Conservation (phyloP, 768 basidiomycete genomes). For the Suillus weaverae region DNA sequence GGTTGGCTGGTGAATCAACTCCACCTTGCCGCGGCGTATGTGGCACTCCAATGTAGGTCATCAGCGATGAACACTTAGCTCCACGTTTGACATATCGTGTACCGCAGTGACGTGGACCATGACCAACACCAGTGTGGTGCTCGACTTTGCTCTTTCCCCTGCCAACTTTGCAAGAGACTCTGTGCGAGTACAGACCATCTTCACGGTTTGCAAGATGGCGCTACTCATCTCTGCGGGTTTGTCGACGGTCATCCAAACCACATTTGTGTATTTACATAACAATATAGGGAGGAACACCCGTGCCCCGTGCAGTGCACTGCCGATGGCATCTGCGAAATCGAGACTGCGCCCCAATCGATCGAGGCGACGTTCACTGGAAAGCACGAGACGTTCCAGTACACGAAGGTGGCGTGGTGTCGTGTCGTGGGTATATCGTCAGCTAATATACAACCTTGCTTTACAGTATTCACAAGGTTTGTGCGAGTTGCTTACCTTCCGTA, state of each 20-base stretch:
- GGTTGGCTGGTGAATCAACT: conserved; percentile 25
- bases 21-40: conserved; percentile 47
- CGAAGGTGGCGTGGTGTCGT: conserved; percentile 44
- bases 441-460: neutral
- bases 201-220: conserved; percentile 44
- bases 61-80: neutral
- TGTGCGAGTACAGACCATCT: conserved; percentile 52
- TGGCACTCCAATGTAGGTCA: conserved; percentile 39
- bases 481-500: neutral
- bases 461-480: conserved; percentile 55
- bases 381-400: conserved; percentile 64
- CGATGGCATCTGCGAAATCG: conserved; percentile 56
- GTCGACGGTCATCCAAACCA: conserved; percentile 4
- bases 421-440: neutral
- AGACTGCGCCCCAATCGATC: conserved; percentile 57
- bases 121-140: conserved; percentile 49
- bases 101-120: conserved; percentile 45
- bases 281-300: conserved; percentile 48
- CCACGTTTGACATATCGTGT: neutral
- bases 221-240: conserved; percentile 62
- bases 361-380: conserved; percentile 61
- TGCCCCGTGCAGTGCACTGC: conserved; percentile 46
- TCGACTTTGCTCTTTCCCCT: conserved; percentile 51
- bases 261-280: conserved; percentile 8
- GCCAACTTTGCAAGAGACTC: conserved; percentile 55